Evolutionary conservation across 2,329 filamentous ascomycete genomes (phyloP).

Genomic region (Graphilbum fragrans): DNA sequence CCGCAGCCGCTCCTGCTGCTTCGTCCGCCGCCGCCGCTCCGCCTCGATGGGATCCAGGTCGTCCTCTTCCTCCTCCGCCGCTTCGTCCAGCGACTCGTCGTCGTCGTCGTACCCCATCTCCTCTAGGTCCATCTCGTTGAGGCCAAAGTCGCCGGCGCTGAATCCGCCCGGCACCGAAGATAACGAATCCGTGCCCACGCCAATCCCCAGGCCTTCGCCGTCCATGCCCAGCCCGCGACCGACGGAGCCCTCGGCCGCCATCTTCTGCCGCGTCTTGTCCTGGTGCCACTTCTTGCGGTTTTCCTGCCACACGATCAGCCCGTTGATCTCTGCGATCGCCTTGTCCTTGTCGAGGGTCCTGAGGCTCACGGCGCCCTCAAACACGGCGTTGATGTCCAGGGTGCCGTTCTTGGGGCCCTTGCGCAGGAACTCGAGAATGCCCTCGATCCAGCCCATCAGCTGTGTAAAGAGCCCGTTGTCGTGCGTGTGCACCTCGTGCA

Average conservation of each 20-base stretch:
- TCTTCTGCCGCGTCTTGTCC: constrained; percentile 96
- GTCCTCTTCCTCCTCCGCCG: constrained; percentile 60
- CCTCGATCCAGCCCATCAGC: constrained; percentile 95
- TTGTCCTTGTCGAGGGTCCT: constrained; percentile 57
- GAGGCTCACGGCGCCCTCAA: constrained; percentile 63
- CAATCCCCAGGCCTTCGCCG: constrained; percentile 5
- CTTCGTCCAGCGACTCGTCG: constrained; percentile 46
- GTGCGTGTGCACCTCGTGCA: constrained; percentile 93
- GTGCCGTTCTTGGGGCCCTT: constrained; percentile 77
- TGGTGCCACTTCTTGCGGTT: constrained; percentile 96
- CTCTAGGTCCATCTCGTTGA: constrained; percentile 75
- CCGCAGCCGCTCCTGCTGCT: constrained; percentile 68
- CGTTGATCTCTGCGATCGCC: constrained; percentile 70
- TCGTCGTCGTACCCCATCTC: constrained; percentile 74
- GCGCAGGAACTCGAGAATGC: constrained; percentile 83
- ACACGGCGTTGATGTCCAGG: constrained; percentile 87
- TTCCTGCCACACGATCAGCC: constrained; percentile 85
- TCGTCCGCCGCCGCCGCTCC: constrained; percentile 66
- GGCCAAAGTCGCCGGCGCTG: constrained; percentile 74
- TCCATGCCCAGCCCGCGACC: constrained; percentile 6
- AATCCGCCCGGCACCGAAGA: constrained; percentile 49
- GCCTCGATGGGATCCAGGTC: constrained; percentile 78
- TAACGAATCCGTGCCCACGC: neutral
- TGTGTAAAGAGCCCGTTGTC: constrained; percentile 95
- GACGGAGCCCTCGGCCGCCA: constrained; percentile 65